Percentiles rank a stretch among this genome's conserved stretches.
phyloP scores from a whole-genome alignment of 768 basidiomycete species.

The Tephrocybe sp. region DNA sequence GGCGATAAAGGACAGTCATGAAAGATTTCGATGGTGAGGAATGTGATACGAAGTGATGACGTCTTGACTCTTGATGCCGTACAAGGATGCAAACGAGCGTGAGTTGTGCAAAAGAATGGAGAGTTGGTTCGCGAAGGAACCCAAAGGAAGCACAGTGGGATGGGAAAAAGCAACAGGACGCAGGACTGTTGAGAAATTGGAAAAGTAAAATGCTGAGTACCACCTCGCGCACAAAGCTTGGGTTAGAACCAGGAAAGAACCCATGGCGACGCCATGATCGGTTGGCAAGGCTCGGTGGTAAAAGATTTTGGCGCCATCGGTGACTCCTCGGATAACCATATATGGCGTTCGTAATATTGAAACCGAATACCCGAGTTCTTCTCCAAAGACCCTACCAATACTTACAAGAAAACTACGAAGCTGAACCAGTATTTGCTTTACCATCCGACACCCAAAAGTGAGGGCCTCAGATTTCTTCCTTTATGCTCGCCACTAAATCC shows the following conservation, averaged over 20 bases:
- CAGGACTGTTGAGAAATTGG: no score
- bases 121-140: neutral
- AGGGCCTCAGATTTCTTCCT: conserved; percentile 16
- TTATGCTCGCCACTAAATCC: conserved; percentile 51
- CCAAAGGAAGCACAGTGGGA: no score
- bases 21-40: neutral
- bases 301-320: neutral
- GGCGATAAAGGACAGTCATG: conserved; percentile 23
- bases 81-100: neutral
- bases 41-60: no score
- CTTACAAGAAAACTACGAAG: neutral
- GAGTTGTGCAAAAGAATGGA: conserved; percentile 6
- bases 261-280: neutral
- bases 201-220: no score
- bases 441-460: neutral
- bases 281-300: conserved; percentile 1
- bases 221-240: neutral
- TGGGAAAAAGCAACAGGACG: no score
- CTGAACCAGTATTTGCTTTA: neutral
- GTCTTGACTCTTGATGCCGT: no score
- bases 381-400: neutral
- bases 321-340: no score
- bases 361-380: neutral
- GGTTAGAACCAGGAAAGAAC: neutral
- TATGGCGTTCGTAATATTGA: neutral